Evolutionary conservation across 352 stramenopile species (phyloP), one percentile per base, ranked within the genome.

Genomic region (Globisporangium sylvaticum): DNA sequence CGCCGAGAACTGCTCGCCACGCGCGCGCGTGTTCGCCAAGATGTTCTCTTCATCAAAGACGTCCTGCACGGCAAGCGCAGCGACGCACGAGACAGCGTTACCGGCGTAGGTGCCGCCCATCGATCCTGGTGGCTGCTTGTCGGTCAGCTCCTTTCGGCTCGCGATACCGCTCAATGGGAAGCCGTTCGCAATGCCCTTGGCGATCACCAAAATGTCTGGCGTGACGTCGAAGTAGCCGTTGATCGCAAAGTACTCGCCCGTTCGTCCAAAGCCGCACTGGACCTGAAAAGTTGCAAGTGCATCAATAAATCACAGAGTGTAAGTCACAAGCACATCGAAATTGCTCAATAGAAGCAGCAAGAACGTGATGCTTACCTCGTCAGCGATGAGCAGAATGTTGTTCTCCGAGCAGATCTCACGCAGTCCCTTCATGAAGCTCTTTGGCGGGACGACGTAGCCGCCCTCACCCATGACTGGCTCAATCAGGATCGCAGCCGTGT

Each of bases 31-130:
- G 77, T 98, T 97, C 50, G 84, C 86, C 10, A 98, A 70, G 10
- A 98, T 65, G 52, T 91, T 88, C 69, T 98, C 94, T 64, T 97
- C 85, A 9, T 84, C 70, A 54, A 98, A 95, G 20, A 91, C 90
- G 29, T 97, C 79, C 77, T 92, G 75, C 8, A 73, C 95, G 2
- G 91, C 92, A 67, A 97, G 84, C 8, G 94, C 94, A 54, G 92
- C 92, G 39, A 90, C 92, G 69, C 92, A 98, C 22, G 91, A 80
- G 12, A 98, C 84, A 7, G 92, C 85, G 73, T 98, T 98, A 25
- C 89, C 92, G 24, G 87, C 89, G 74, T 97, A 98, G 1, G 94
- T 98, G 24, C 92, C 92, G 27, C 92, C 94, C 81, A 98, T 96
- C n/a, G 89, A 97, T 44, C 94, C 94, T 34, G 89, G 81, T 50